Conservation (phyloP, 2,329 filamentous ascomycete genomes). For the Colletotrichum eleusines region DNA sequence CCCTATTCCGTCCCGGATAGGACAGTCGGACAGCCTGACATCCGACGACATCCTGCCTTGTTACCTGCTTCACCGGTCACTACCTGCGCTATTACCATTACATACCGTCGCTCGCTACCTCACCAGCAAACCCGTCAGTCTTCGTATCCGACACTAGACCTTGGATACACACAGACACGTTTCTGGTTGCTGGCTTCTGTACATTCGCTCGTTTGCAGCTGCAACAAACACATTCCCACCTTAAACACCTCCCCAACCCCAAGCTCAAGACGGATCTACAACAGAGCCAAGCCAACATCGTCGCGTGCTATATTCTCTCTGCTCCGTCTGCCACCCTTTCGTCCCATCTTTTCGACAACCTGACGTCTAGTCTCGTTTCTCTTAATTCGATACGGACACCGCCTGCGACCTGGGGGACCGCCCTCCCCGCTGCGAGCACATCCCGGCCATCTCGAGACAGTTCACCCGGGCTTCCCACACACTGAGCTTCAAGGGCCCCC, state of each 20-base stretch:
- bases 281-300: slow-evolving; percentile 9
- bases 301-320: neutral
- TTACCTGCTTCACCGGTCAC: slow-evolving; percentile 2
- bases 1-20: slow-evolving; percentile 4
- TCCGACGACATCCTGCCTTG: neutral
- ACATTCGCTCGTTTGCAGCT: slow-evolving; percentile 13
- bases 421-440: slow-evolving; percentile 25
- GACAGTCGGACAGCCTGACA: neutral
- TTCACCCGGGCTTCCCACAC: slow-evolving; percentile 32
- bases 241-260: neutral
- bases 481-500: slow-evolving; percentile 37
- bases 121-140: neutral
- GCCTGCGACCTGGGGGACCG: slow-evolving; percentile 33
- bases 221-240: slow-evolving; percentile 12
- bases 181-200: neutral
- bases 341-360: neutral
- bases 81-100: slow-evolving; percentile 16
- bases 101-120: slow-evolving; percentile 25
- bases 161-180: neutral
- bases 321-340: neutral
- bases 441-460: slow-evolving; percentile 39
- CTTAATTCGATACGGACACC: slow-evolving; percentile 2
- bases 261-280: neutral
- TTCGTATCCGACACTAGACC: neutral
- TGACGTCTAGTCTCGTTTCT: slow-evolving; percentile 13